Percentiles rank a stretch among this genome's conserved stretches.
Evolutionary conservation across 2,329 filamentous ascomycete species (phyloP).

Genomic region (Albophoma yamanashiensis): DNA sequence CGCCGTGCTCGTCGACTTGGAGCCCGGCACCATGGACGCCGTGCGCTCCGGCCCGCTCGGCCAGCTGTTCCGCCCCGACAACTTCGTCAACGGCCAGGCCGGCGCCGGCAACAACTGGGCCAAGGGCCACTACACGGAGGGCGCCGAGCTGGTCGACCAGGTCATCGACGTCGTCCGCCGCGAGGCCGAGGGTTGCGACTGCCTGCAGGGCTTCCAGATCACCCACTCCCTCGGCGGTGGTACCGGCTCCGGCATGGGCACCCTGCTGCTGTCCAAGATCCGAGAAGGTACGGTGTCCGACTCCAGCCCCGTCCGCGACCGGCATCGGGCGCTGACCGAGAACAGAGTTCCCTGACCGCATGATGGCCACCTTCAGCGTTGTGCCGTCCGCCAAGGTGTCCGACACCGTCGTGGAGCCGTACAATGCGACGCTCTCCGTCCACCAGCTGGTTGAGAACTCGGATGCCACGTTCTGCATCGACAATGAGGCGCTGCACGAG

Average conservation of each 20-base stretch:
- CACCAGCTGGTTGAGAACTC: constrained; percentile 99
- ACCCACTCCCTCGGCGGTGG: constrained; percentile 99
- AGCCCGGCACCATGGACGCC: constrained; percentile 99
- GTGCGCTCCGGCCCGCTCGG: constrained; percentile 97
- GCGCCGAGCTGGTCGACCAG: constrained; percentile 96
- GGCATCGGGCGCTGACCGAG: neutral
- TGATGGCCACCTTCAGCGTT: constrained; percentile 99
- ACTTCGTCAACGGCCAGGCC: constrained; percentile 99
- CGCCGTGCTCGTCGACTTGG: constrained; percentile 97
- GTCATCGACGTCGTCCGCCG: constrained; percentile 97
- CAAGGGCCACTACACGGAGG: constrained; percentile 99
- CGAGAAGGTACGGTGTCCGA: constrained; percentile 47
- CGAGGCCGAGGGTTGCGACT: constrained; percentile 98
- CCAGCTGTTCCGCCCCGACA: constrained; percentile 98
- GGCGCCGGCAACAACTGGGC: constrained; percentile 99
- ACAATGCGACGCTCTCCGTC: constrained; percentile 98
- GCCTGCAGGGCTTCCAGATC: constrained; percentile 99
- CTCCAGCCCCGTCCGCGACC: neutral
- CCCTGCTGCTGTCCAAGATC: constrained; percentile 98
- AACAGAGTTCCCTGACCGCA: constrained; percentile 91
- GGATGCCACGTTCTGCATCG: constrained; percentile 99
- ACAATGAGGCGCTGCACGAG: constrained; percentile 99
- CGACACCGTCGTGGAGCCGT: constrained; percentile 98
- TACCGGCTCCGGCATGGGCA: constrained; percentile 99
- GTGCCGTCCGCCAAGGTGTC: constrained; percentile 98